A percentile compares a stretch with the other conserved stretches of the same genome.
phyloP scores from a whole-genome alignment of 805 yeast genomes.

The Ogataea nitratoaversa region DNA sequence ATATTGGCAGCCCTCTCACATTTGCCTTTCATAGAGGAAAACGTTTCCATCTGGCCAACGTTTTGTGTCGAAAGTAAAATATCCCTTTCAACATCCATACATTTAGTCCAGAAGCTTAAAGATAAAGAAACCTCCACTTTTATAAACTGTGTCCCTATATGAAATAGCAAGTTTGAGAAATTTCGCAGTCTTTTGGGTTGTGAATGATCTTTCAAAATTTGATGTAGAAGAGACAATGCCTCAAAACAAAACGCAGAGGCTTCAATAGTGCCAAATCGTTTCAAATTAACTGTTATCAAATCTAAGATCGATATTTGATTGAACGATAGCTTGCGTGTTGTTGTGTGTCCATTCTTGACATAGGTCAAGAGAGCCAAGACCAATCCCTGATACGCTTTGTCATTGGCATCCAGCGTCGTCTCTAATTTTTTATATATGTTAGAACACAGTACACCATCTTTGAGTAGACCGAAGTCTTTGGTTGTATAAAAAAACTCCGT shows the following conservation, averaged over 20 bases:
- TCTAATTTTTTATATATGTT: too few species aligned
- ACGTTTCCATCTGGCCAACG: constrained; percentile 2
- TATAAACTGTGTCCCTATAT: constrained; percentile 31
- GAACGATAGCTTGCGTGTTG: background rate
- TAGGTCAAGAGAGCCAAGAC: background rate
- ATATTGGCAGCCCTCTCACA: constrained; percentile 32
- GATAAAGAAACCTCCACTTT: constrained; percentile 9
- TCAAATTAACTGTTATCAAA: constrained; percentile 16
- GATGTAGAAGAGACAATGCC: constrained; percentile 14
- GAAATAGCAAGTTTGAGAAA: constrained; percentile 42
- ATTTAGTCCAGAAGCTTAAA: constrained; percentile 20
- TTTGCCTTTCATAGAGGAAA: constrained; percentile 25
- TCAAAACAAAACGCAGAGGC: constrained; percentile 5
- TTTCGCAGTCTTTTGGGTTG: constrained; percentile 39
- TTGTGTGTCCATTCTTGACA: background rate
- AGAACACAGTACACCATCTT: too few species aligned
- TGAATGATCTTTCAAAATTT: constrained; percentile 18
- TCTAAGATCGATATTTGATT: constrained; percentile 16
- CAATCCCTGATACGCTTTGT: too few species aligned
- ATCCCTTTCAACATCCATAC: constrained; percentile 31
- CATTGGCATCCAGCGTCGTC: too few species aligned
- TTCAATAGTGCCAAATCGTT: constrained; percentile 7
- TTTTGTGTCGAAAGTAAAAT: constrained; percentile 10
- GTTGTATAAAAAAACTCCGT: too few species aligned
- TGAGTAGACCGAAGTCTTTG: background rate